Conservation (phyloP, 2,329 filamentous ascomycete species). For the Fusarium fujikuroi region DNA sequence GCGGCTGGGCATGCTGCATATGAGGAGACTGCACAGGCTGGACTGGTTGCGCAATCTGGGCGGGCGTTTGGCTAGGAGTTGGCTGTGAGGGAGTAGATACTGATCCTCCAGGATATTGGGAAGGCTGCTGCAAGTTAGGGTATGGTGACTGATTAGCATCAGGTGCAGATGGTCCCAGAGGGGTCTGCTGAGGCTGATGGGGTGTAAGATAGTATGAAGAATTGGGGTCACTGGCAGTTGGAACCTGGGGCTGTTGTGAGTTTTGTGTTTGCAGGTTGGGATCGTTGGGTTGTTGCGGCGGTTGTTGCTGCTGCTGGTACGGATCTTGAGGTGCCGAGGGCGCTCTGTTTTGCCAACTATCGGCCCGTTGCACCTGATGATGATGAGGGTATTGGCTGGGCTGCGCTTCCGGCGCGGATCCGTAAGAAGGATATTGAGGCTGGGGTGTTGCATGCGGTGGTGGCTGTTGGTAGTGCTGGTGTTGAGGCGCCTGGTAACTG, state of each 20-base stretch:
- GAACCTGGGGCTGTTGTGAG: conserved; percentile 44
- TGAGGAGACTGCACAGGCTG: conserved; percentile 22
- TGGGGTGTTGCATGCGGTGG: conserved; percentile 46
- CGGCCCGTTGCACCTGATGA: conserved; percentile 59
- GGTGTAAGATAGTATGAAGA: conserved; percentile 68
- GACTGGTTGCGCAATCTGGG: conserved; percentile 35
- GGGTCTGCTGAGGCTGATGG: conserved; percentile 50
- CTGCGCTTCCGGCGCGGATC: conserved; percentile 53
- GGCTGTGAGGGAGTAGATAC: conserved; percentile 49
- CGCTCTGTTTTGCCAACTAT: conserved; percentile 61
- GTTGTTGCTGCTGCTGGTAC: conserved; percentile 44
- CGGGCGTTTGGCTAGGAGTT: conserved; percentile 47
- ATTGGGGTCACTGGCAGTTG: conserved; percentile 60
- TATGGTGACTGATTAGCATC: conserved; percentile 63
- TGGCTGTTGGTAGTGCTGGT: conserved; percentile 47
- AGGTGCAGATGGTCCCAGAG: conserved; percentile 52
- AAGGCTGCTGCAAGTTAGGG: conserved; percentile 60
- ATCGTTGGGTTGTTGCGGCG: conserved; percentile 34
- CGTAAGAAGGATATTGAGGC: conserved; percentile 57
- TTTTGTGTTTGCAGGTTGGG: conserved; percentile 44
- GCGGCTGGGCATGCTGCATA: conserved; percentile 47
- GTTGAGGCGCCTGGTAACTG: conserved; percentile 63
- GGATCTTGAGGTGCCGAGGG: conserved; percentile 52
- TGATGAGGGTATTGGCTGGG: conserved; percentile 58
- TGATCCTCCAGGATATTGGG: conserved; percentile 58